Evolutionary conservation across 306 rosid genomes (phyloP).

Genomic region (Sesbania bispinosa): DNA sequence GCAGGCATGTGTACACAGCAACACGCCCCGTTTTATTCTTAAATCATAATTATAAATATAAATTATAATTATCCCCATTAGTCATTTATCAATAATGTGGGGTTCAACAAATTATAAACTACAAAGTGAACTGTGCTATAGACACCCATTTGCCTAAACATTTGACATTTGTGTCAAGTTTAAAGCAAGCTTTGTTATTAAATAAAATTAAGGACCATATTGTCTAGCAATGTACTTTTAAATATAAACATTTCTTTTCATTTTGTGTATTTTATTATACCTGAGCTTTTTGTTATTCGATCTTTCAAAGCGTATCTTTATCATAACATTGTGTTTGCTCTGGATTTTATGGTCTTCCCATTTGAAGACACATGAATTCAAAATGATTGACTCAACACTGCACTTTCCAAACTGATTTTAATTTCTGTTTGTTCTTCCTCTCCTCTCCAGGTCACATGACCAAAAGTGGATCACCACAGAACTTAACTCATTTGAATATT

Average conservation of each 20-base stretch:
- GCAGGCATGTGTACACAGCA: constrained; percentile 6
- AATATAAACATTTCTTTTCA: neutral
- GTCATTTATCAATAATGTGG: neutral
- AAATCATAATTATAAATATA: too few relatives aligned
- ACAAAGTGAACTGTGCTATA: neutral
- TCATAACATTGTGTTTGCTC: neutral
- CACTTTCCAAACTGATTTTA: neutral
- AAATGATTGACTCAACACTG: constrained; percentile 24
- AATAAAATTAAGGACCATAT: neutral
- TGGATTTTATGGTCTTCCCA: constrained; percentile 37
- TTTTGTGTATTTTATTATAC: neutral
- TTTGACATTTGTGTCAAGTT: neutral
- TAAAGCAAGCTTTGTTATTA: neutral
- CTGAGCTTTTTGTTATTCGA: constrained; percentile 7
- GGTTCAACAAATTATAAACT: neutral
- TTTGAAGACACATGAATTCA: constrained; percentile 31
- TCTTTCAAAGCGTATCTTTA: neutral
- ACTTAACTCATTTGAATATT: neutral
- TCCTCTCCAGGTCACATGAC: constrained; percentile 11
- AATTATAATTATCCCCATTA: constrained; percentile 17
- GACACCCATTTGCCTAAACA: neutral
- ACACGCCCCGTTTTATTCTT: constrained; percentile 30
- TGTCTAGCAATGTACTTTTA: neutral
- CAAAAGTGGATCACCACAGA: constrained; percentile 25
- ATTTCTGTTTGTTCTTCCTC: neutral